phyloP scores from a whole-genome alignment of 495 filamentous ascomycete species.

The Penicillium malachiteum region DNA sequence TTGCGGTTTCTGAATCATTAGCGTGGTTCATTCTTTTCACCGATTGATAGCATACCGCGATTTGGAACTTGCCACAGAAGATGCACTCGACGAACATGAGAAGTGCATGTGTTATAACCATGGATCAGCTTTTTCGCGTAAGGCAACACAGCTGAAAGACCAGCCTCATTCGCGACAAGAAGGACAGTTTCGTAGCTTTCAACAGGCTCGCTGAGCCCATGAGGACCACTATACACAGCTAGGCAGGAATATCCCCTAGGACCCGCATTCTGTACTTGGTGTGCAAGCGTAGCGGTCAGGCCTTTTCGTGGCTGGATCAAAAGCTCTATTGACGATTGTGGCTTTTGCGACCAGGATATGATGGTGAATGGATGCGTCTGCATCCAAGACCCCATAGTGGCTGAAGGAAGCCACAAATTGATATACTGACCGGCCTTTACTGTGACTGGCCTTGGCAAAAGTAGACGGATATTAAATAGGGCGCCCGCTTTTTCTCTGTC shows the following conservation, averaged over 20 bases:
- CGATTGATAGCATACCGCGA: neutral
- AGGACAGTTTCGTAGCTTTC: constrained; percentile 30
- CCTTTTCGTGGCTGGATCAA: constrained; percentile 21
- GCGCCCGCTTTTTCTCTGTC: constrained; percentile 12
- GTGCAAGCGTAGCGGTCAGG: constrained; percentile 3
- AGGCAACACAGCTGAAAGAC: constrained; percentile 25
- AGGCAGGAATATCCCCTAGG: constrained; percentile 15
- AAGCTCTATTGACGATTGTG: constrained; percentile 27
- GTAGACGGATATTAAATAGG: constrained; percentile 21
- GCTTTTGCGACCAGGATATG: constrained; percentile 29
- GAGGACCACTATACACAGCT: constrained; percentile 29
- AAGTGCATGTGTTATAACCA: constrained; percentile 27
- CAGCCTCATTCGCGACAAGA: constrained; percentile 25
- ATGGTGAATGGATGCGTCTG: constrained; percentile 43
- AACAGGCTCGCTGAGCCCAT: constrained; percentile 23
- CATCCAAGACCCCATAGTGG: constrained; percentile 31
- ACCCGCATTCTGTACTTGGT: constrained; percentile 4
- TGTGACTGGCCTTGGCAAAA: constrained; percentile 23
- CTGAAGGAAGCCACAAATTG: constrained; percentile 35
- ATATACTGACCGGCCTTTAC: constrained; percentile 40
- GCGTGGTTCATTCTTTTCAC: neutral
- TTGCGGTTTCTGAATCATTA: neutral
- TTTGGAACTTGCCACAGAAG: constrained; percentile 34
- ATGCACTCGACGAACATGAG: constrained; percentile 23
- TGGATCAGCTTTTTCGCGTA: constrained; percentile 33